phyloP scores from a whole-genome alignment of 805 yeast species.

The Ogataea dorogensis region DNA sequence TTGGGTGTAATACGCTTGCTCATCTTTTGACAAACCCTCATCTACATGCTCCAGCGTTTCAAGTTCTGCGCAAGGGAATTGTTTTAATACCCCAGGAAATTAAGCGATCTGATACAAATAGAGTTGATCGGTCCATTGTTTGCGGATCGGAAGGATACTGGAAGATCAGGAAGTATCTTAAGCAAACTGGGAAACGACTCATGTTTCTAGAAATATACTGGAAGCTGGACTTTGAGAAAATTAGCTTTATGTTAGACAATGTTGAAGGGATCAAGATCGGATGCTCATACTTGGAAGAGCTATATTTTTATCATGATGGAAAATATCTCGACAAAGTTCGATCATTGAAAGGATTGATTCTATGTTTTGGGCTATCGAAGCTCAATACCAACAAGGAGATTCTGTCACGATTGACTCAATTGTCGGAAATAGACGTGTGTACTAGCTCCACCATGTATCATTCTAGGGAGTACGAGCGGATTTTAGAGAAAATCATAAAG shows the following conservation, averaged over 20 bases:
- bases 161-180: conserved; percentile 7
- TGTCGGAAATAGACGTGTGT: conserved; percentile 18
- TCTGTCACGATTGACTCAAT: conserved; percentile 11
- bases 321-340: conserved; percentile 15
- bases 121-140: conserved; percentile 9
- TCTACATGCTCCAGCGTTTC: conserved; percentile 12
- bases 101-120: conserved; percentile 9
- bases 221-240: conserved; percentile 16
- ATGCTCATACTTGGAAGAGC: conserved; percentile 18
- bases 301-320: conserved; percentile 14
- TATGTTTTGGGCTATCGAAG: conserved; percentile 20
- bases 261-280: conserved; percentile 15
- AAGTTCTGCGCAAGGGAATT: conserved; percentile 12
- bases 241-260: conserved; percentile 16
- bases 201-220: conserved; percentile 15
- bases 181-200: conserved; percentile 1
- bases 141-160: conserved; percentile 13
- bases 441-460: conserved; percentile 23
- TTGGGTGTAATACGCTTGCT: conserved; percentile 6
- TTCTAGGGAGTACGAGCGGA: conserved; percentile 19
- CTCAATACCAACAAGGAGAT: conserved; percentile 19
- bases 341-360: conserved; percentile 15
- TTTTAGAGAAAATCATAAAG: conserved; percentile 17
- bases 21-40: conserved; percentile 9
- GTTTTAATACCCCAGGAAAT: conserved; percentile 13